Percentiles rank a stretch among this genome's conserved stretches.
Conservation (phyloP, 192 early-diverging fungal genomes). For the Diversispora eburnea region DNA sequence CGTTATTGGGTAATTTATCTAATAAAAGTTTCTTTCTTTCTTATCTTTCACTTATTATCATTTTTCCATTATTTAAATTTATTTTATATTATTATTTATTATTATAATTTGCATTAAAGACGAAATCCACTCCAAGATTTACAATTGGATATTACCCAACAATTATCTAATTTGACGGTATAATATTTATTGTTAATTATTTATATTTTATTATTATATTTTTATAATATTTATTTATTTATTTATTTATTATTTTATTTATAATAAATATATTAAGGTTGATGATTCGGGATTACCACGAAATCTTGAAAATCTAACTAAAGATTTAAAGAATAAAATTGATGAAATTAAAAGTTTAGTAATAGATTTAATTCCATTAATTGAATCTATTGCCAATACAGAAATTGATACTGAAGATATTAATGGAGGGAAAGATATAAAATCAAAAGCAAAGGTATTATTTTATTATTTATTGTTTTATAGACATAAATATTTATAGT, state of each 20-base stretch:
- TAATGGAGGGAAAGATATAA: constrained; percentile 23
- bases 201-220: not conserved
- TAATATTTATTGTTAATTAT: not conserved
- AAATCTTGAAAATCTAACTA: constrained; percentile 21
- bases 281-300: not conserved
- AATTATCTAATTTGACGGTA: not conserved
- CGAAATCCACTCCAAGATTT: not conserved
- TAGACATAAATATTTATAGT: not conserved
- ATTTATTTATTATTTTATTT: not conserved
- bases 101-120: not conserved
- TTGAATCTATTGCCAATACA: constrained; percentile 36
- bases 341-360: constrained; percentile 25
- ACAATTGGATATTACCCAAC: constrained; percentile 4
- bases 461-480: not conserved
- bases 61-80: too few species aligned
- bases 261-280: not conserved
- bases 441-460: constrained; percentile 36
- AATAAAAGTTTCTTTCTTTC: not conserved
- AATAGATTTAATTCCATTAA: constrained; percentile 31
- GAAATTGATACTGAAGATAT: constrained; percentile 38
- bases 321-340: constrained; percentile 15
- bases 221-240: not conserved
- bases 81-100: too few species aligned
- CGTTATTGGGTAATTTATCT: not conserved
- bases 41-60: not conserved